Percentiles rank a stretch among this genome's conserved stretches.
Conservation (phyloP, 768 basidiomycete species). For the Mycena galericulata region DNA sequence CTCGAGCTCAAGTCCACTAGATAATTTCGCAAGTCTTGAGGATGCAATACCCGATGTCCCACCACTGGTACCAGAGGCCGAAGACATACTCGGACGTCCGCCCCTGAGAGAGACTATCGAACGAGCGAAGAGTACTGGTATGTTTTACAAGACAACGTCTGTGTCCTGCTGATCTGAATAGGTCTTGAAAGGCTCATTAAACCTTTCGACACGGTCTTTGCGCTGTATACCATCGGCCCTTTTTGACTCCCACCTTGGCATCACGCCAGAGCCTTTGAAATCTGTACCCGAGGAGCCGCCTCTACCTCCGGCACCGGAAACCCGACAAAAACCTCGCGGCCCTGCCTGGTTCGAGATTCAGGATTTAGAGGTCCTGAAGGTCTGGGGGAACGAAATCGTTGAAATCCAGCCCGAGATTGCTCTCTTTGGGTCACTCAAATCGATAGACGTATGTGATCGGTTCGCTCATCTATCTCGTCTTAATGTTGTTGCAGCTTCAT, state of each 20-base stretch:
- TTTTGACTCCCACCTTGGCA: slow-evolving; percentile 83
- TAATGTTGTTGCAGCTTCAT: slow-evolving; percentile 65
- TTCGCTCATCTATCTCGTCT: background rate
- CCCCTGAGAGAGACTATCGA: slow-evolving; percentile 82
- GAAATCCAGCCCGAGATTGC: slow-evolving; percentile 88
- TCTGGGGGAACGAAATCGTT: slow-evolving; percentile 83
- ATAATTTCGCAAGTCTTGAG: slow-evolving; percentile 57
- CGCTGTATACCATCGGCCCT: slow-evolving; percentile 81
- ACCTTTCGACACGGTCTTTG: slow-evolving; percentile 79
- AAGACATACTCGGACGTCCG: slow-evolving; percentile 72
- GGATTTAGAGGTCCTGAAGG: slow-evolving; percentile 80
- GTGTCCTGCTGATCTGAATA: slow-evolving; percentile 60
- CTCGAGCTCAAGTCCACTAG: slow-evolving; percentile 43
- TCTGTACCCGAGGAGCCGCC: slow-evolving; percentile 73
- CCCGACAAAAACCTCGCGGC: slow-evolving; percentile 54
- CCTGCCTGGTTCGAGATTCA: slow-evolving; percentile 88
- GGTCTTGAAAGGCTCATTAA: slow-evolving; percentile 73
- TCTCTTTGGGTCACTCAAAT: slow-evolving; percentile 85
- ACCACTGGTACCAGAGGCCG: slow-evolving; percentile 55
- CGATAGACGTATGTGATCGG: slow-evolving; percentile 73
- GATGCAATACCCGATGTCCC: slow-evolving; percentile 58
- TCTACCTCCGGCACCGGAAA: slow-evolving; percentile 53
- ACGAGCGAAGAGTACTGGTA: slow-evolving; percentile 82
- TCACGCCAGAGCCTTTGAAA: slow-evolving; percentile 77
- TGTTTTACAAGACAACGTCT: slow-evolving; percentile 43